These are phyloP conservation scores for Meyerozyma carpophila DNA, from an alignment of 1,139 yeast species.

Conservation along the genomic window DNA sequence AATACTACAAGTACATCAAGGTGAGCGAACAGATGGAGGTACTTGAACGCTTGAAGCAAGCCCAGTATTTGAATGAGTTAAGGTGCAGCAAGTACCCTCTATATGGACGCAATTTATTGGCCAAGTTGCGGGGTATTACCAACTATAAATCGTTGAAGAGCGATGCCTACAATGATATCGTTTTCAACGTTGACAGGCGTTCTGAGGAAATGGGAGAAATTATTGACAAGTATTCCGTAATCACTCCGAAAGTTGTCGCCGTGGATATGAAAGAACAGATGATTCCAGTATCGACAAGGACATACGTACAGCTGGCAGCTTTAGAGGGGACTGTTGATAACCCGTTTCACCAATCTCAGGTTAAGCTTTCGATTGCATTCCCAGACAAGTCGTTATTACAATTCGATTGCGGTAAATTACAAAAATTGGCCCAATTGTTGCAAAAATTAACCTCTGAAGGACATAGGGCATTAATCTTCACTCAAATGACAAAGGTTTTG, in stretches of 20 bases:
- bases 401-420: constrained; percentile 96
- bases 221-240: constrained; percentile 74
- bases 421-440: constrained; percentile 68
- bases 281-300: constrained; percentile 34
- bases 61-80: constrained; percentile 57
- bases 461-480: constrained; percentile 90
- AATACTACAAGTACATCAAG: constrained; percentile 56
- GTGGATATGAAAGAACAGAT: constrained; percentile 64
- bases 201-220: constrained; percentile 41
- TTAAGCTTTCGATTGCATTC: constrained; percentile 85
- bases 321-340: constrained; percentile 36
- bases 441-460: constrained; percentile 79
- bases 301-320: constrained; percentile 29
- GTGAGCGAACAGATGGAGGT: constrained; percentile 46
- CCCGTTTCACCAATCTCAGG: constrained; percentile 82
- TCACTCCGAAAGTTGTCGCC: constrained; percentile 83
- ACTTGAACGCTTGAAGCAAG: constrained; percentile 49
- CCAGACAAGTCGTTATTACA: constrained; percentile 92
- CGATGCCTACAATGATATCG: constrained; percentile 24
- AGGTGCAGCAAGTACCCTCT: constrained; percentile 56
- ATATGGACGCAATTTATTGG: constrained; percentile 45
- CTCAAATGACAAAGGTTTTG: constrained; percentile 96
- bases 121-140: constrained; percentile 17
- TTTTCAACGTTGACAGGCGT: constrained; percentile 37
- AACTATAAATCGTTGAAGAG: constrained; percentile 11